phyloP scores from a whole-genome alignment of 345 rosid species.

The Populus nigra region DNA sequence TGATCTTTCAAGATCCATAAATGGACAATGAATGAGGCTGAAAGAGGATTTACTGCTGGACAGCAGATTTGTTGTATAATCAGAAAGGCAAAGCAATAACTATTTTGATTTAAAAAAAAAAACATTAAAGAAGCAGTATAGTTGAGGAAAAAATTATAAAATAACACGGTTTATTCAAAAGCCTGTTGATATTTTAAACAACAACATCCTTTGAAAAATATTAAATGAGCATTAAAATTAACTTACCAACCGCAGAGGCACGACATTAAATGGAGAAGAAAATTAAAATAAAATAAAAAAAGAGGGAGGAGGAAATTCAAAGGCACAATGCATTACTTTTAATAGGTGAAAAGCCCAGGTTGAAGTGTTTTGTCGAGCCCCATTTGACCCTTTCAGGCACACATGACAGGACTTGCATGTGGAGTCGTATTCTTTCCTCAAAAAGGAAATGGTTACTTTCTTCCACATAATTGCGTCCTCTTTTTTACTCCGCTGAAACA shows the following conservation, averaged over 20 bases:
- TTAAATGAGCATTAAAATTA: neutral
- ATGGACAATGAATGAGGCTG: constrained; percentile 24
- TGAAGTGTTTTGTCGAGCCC: neutral
- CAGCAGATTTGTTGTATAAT: constrained; percentile 3
- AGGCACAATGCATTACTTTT: neutral
- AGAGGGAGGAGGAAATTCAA: neutral
- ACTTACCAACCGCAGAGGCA: neutral
- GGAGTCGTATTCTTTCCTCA: neutral
- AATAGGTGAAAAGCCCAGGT: neutral
- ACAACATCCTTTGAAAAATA: too few relatives aligned
- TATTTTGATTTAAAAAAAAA: neutral
- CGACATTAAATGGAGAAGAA: neutral
- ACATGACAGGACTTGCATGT: neutral
- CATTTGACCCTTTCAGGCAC: neutral
- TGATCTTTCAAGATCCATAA: constrained; percentile 12
- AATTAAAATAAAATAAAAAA: too few relatives aligned
- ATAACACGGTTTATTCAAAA: too few relatives aligned
- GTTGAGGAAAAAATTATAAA: too few relatives aligned
- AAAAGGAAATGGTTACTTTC: too few relatives aligned
- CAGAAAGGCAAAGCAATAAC: constrained; percentile 6
- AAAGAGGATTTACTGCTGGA: neutral
- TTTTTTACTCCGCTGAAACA: too few relatives aligned
- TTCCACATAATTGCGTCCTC: too few relatives aligned
- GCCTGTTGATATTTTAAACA: too few relatives aligned
- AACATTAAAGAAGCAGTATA: too few relatives aligned